A percentile compares a stretch with the other conserved stretches of the same genome.
Conservation (phyloP, 2,329 filamentous ascomycete species). For the Cladorrhinum sp. region DNA sequence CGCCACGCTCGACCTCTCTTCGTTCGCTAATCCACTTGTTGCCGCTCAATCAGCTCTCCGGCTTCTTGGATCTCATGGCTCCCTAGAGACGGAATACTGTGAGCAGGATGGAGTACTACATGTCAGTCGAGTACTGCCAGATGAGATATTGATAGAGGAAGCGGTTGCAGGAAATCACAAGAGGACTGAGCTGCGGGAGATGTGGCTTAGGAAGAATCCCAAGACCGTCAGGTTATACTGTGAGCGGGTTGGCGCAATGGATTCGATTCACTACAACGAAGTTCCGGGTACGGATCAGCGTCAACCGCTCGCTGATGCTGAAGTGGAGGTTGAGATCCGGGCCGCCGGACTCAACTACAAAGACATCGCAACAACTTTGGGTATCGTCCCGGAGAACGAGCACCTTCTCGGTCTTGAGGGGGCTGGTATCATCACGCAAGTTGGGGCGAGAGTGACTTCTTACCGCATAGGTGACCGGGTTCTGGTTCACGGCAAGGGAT, state of each 20-base stretch:
- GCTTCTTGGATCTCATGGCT: not conserved
- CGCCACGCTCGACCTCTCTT: not conserved
- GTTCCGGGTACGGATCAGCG: conserved; percentile 13
- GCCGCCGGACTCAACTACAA: conserved; percentile 36
- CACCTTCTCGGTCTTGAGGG: conserved; percentile 10
- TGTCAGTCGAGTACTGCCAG: not conserved
- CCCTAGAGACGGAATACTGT: not conserved
- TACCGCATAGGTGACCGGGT: conserved; percentile 15
- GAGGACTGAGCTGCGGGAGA: not conserved
- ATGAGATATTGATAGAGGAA: not conserved
- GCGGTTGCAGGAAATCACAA: conserved; percentile 5
- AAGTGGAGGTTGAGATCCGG: conserved; percentile 33
- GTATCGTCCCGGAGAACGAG: conserved; percentile 19
- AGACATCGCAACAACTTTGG: conserved; percentile 18
- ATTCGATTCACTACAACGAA: conserved; percentile 18
- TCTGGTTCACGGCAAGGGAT: conserved; percentile 1
- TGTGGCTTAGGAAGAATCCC: not conserved
- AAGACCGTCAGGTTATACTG: conserved; percentile 5
- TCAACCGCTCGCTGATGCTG: conserved; percentile 12
- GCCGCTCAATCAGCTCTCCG: not conserved
- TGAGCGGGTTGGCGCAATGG: conserved; percentile 26
- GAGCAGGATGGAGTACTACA: not conserved
- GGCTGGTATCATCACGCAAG: conserved; percentile 10
- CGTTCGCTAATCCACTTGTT: not conserved
- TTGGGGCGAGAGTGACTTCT: conserved; percentile 13